A percentile compares a stretch with the other conserved stretches of the same genome.
Evolutionary conservation across 176 grass and related monocot genomes (phyloP).

Genomic region (Dactylis glomerata): DNA sequence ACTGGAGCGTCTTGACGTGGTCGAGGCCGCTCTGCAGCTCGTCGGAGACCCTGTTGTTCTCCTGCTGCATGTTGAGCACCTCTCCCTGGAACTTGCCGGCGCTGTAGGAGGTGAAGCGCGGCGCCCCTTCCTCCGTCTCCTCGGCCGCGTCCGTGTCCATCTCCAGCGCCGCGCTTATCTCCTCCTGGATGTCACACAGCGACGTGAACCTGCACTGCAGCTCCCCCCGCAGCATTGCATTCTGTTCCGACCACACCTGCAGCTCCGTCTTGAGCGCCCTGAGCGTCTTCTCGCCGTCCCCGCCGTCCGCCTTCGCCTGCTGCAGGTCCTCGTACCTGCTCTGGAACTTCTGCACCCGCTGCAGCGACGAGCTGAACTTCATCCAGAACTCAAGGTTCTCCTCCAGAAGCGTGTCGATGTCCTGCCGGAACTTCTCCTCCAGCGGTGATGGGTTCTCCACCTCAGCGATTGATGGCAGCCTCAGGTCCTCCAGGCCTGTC

Average conservation of each 20-base stretch:
- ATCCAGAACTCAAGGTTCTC: slow-evolving; percentile 97
- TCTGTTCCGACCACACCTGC: slow-evolving; percentile 94
- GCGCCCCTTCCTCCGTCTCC: slow-evolving; percentile 14
- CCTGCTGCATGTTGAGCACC: slow-evolving; percentile 89
- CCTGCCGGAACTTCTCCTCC: slow-evolving; percentile 68
- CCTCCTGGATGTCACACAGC: slow-evolving; percentile 67
- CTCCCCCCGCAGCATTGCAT: slow-evolving; percentile 52
- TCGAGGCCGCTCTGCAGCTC: slow-evolving; percentile 55
- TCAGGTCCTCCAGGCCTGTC: slow-evolving; percentile 32
- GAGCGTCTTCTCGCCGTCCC: slow-evolving; percentile 37
- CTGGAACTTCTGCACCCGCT: slow-evolving; percentile 74
- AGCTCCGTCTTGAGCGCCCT: slow-evolving; percentile 79
- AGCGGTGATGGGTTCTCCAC: slow-evolving; percentile 29
- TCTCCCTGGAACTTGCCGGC: slow-evolving; percentile 88
- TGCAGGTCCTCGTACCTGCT: slow-evolving; percentile 39
- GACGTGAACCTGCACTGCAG: slow-evolving; percentile 61
- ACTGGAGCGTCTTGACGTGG: too few species aligned
- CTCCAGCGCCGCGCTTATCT: slow-evolving; percentile 51
- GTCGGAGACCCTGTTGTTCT: slow-evolving; percentile 79
- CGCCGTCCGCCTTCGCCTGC: not conserved
- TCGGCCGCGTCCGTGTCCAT: not conserved
- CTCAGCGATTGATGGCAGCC: slow-evolving; percentile 28
- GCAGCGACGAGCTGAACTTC: slow-evolving; percentile 76
- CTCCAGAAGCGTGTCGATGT: slow-evolving; percentile 75
- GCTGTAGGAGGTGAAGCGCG: slow-evolving; percentile 64